A percentile compares a stretch with the other conserved stretches of the same genome.
Evolutionary conservation across 75 land plant species (phyloP).

Genomic region (Azolla pinnata): DNA sequence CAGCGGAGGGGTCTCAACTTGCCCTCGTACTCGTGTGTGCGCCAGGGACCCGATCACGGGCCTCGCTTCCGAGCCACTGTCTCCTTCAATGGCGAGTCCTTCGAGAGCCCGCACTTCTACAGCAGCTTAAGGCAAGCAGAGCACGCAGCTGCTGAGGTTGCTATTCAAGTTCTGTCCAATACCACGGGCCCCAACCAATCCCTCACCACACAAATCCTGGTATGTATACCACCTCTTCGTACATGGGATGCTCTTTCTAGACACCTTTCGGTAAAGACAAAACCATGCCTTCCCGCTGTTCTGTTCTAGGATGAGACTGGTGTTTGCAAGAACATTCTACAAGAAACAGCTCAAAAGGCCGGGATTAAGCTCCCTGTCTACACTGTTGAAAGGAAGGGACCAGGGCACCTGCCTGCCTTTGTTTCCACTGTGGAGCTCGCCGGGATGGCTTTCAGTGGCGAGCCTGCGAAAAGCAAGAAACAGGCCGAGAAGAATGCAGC

Average conservation of each 20-base stretch:
- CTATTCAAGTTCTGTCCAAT: conserved; percentile 21
- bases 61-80: conserved; percentile 34
- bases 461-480: conserved; percentile 37
- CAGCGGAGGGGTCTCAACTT: conserved; percentile 28
- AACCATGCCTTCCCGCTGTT: too few species aligned
- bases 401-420: conserved; percentile 30
- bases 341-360: conserved; percentile 40
- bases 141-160: conserved; percentile 38
- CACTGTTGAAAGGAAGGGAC: conserved; percentile 23
- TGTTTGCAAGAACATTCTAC: conserved; percentile 38
- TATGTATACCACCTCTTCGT: conserved; percentile 1
- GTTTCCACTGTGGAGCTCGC: conserved; percentile 38
- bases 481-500: conserved; percentile 48
- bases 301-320: conserved; percentile 49
- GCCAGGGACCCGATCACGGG: conserved; percentile 42
- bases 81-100: conserved; percentile 35
- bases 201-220: conserved; percentile 25
- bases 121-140: conserved; percentile 33
- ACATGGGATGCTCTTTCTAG: too few species aligned
- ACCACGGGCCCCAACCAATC: conserved; percentile 28
- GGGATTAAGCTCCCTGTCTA: conserved; percentile 31
- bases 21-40: conserved; percentile 27
- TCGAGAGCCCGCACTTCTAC: conserved; percentile 30
- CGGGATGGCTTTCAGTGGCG: conserved; percentile 32
- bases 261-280: too few species aligned